Evolutionary conservation across 2,329 filamentous ascomycete species (phyloP), one percentile per base, ranked within the genome.

Genomic region (Aspergillus amoenus): DNA sequence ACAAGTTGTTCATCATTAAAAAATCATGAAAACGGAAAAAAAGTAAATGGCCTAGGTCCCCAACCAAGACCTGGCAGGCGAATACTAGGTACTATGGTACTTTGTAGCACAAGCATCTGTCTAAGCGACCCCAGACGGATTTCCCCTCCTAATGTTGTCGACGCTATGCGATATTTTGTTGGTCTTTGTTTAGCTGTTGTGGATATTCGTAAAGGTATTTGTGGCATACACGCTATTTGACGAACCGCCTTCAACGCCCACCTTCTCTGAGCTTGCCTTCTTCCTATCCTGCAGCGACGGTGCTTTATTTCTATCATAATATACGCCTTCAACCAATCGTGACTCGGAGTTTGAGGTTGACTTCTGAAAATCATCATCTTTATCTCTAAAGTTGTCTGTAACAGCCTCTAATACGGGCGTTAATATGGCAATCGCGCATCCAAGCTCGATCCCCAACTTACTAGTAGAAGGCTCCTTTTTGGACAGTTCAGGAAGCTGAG

Each of bases 391-490:
- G 6, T 40, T 40, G 42, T 53, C 32, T 9, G 46, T 17, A 18
- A 46, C 32, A 7, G 30, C 42, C 30, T 24, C 42, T 46, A 30
- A 11, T 30, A 30, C 27, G 8, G 27, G 27, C 27, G 9, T 30
- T 30, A 30, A 1, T 8, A 30, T 30, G 9, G 27, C 27, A 30
- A 30, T 30, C 3, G 9, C 27, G 27, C 9, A 30, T 30, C 27
- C 27, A 13, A 6, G 21, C 13, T 34, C 40, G 5, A 17, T 9
- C n/a, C 15, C 30, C 13, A 27, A 42, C 44, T 17, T 24, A 59
- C 57, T 22, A 11, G 57, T 41, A 27, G 57, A 59, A 15, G 49
- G 44, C 17, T 59, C 54, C 43, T 57, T 57, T 22, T 46, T 55
- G 22, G 54, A 54, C 17, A 57, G 34, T 24, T 60, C 57, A 9